phyloP scores from a whole-genome alignment of 139 green algal species.

The Micromonas pusilla region DNA sequence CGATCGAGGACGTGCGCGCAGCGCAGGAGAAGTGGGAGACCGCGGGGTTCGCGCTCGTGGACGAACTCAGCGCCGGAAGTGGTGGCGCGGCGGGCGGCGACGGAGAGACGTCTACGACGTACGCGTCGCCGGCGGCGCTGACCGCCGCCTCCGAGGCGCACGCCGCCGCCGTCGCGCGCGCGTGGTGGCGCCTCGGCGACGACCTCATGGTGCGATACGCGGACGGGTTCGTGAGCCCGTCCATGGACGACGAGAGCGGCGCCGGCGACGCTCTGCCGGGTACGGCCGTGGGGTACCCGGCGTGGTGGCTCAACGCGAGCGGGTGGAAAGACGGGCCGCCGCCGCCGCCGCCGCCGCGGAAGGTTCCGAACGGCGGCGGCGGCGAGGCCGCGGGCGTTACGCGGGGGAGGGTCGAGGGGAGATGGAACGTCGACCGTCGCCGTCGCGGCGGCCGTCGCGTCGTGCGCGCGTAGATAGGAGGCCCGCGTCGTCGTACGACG shows the following conservation, averaged over 20 bases:
- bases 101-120: not conserved
- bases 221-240: not conserved
- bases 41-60: not conserved
- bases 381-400: too few species aligned
- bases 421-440: too few species aligned
- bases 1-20: not conserved
- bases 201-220: constrained; percentile 18
- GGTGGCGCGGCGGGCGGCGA: not conserved
- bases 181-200: constrained; percentile 25
- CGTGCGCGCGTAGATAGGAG: too few species aligned
- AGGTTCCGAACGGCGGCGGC: too few species aligned
- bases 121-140: not conserved
- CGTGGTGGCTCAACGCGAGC: constrained; percentile 21
- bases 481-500: too few species aligned
- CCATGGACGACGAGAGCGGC: not conserved
- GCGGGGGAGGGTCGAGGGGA: too few species aligned
- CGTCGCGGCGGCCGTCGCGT: too few species aligned
- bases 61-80: not conserved
- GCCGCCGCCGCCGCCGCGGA: not conserved
- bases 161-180: not conserved
- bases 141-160: not conserved
- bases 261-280: not conserved
- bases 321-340: not conserved
- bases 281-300: constrained; percentile 19
- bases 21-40: constrained; percentile 2